These are phyloP conservation scores for Phytophthora cajani DNA, from an alignment of 352 stramenopile genomes.

Conservation along the genomic window DNA sequence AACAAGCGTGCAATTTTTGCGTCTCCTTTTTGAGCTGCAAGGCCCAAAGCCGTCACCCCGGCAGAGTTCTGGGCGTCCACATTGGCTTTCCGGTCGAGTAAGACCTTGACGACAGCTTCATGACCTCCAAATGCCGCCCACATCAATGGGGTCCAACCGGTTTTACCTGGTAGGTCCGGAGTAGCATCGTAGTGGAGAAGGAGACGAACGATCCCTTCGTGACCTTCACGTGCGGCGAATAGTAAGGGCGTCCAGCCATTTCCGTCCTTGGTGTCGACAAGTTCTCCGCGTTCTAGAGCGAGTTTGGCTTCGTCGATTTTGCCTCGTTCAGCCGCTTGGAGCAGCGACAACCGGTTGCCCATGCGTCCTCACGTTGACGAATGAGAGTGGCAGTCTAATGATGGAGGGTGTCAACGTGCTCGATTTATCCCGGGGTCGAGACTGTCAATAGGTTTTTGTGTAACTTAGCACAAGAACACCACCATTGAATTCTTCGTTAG, in stretches of 20 bases:
- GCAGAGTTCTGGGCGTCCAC: not conserved
- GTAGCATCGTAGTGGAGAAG: conserved; percentile 13
- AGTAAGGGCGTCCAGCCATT: conserved; percentile 10
- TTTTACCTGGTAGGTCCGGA: not conserved
- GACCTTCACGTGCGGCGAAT: conserved; percentile 1
- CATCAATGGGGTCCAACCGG: conserved; percentile 14
- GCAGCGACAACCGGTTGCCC: conserved; percentile 4
- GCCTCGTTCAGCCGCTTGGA: not conserved
- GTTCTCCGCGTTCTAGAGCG: conserved; percentile 4
- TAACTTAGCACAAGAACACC: not conserved
- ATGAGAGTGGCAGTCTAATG: conserved; percentile 5
- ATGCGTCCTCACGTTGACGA: conserved; percentile 2
- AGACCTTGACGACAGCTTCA: not conserved
- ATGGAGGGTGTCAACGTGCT: not conserved
- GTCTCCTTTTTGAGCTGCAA: not conserved
- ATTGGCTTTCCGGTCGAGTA: not conserved
- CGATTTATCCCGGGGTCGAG: not conserved
- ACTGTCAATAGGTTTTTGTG: not conserved
- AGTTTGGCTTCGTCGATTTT: conserved; percentile 1
- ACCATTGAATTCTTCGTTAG: not conserved
- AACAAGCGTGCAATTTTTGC: conserved; percentile 3
- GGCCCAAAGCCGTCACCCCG: not conserved
- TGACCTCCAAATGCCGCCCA: not conserved
- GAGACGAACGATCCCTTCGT: not conserved
- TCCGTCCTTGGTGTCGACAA: conserved; percentile 2